Base-by-base conservation (phyloP, 2,329 filamentous ascomycete genomes). In the Thielaviopsis musarum region DNA sequence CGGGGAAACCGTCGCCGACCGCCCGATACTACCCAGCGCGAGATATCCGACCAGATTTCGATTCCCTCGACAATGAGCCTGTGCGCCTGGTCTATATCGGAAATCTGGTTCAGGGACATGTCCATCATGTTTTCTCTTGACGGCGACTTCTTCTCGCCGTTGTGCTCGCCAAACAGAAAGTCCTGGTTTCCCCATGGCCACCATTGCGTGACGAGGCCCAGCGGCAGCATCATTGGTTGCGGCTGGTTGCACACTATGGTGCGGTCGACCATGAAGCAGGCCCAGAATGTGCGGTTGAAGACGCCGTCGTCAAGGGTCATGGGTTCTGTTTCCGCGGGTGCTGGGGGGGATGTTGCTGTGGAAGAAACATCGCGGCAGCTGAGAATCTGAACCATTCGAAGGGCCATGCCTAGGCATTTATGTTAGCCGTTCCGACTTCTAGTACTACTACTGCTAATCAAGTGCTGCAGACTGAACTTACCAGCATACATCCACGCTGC, bases 221-320 rank as follows among this genome's bases (percentile, higher is more conserved):
- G 67, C 3, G 69, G 68, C 0, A 72, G 65, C 66, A 71, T 70
- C 3, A 68, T 69, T 0, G 70, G 69, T 7, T 70, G 70, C 24
- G 72, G 71, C 0, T 69, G 73, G 0, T 72, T 72, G 1, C 71
- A 74, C 45, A 72, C 72, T 45, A 75, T 68, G 56, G 74, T 70
- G 10, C 73, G 71, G 60, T 75, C 73, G 67, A 75, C 70, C 30
- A 76, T 69, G 58, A 74, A 74, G 62, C 73, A 75, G 0, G 69
- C 69, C 74, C 74, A 75, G 52, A 73, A 74, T 0, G 73, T 74
- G 22, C 61, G 61, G 48, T 61, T 61, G 17, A 58, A 55, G 21
- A 61, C 13, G 2, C 34, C 56, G 7, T 56, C 53, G 10, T 59
- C 26, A 21, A 52, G 51, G 45, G 45, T 19, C 45, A 49, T 19